phyloP scores from a whole-genome alignment of 2,329 filamentous ascomycete genomes.

The Aspergillus cejpii region DNA sequence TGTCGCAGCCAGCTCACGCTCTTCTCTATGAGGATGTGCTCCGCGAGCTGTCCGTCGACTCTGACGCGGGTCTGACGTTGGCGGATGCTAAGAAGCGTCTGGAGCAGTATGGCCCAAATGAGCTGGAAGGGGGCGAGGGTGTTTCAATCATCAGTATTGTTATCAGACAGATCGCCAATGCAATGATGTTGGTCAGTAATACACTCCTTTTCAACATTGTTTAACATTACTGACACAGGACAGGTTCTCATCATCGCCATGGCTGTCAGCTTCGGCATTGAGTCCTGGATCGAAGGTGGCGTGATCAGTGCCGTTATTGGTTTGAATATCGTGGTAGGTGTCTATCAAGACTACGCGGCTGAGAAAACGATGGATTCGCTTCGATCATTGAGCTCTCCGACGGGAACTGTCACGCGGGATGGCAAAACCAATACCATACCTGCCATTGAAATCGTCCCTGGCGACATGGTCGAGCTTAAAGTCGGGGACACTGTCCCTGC shows the following conservation, averaged over 20 bases:
- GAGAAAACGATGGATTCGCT: constrained; percentile 58
- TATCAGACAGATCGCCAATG: constrained; percentile 60
- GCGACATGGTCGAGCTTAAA: constrained; percentile 52
- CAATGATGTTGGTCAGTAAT: constrained; percentile 56
- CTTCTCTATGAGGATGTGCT: constrained; percentile 50
- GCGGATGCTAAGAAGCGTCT: constrained; percentile 51
- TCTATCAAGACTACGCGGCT: constrained; percentile 56
- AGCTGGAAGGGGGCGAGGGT: constrained; percentile 57
- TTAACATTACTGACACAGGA: constrained; percentile 22
- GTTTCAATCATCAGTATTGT: constrained; percentile 66
- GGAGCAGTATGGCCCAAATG: constrained; percentile 55
- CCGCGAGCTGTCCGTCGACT: constrained; percentile 50
- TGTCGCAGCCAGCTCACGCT: constrained; percentile 58
- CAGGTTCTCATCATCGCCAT: constrained; percentile 72
- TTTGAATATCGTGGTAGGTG: constrained; percentile 54
- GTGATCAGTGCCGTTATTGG: constrained; percentile 55
- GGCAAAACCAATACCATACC: constrained; percentile 51
- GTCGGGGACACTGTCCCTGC: constrained; percentile 59
- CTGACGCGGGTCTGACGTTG: constrained; percentile 52
- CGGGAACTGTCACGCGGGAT: constrained; percentile 52
- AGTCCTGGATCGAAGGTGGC: constrained; percentile 54
- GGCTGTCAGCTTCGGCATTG: constrained; percentile 54
- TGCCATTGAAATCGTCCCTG: constrained; percentile 55
- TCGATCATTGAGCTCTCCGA: constrained; percentile 51
- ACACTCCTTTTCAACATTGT: background rate